A percentile compares a stretch with the other conserved stretches of the same genome.
phyloP scores from a whole-genome alignment of 164 flowering plant species.

The Taxillus chinensis region DNA sequence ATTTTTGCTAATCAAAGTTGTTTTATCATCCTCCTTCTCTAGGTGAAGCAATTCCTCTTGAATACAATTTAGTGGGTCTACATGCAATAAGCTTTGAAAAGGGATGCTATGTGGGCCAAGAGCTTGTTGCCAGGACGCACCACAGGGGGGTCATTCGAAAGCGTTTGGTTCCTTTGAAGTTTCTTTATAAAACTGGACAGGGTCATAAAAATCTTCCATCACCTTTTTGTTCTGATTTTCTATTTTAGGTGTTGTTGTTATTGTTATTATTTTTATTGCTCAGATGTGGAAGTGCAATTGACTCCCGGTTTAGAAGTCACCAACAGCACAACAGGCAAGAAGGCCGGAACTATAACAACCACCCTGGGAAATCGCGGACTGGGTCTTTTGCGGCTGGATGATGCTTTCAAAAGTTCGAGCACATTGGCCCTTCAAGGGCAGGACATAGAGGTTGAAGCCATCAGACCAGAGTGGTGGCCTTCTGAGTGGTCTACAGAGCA shows the following conservation, averaged over 20 bases:
- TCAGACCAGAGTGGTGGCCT: conserved; percentile 94
- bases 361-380: conserved; percentile 68
- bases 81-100: conserved; percentile 93
- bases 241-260: not conserved
- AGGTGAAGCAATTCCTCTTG: conserved; percentile 95
- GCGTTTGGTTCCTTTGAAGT: conserved; percentile 72
- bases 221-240: not conserved
- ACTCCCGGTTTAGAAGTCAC: conserved; percentile 57
- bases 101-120: conserved; percentile 97
- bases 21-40: not conserved
- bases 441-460: conserved; percentile 43
- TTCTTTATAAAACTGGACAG: conserved; percentile 40
- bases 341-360: conserved; percentile 56
- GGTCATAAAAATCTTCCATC: conserved; percentile 23
- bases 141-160: conserved; percentile 85
- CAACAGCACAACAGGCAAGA: conserved; percentile 40
- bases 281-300: conserved; percentile 57
- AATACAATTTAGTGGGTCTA: conserved; percentile 76
- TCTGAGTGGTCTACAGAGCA: conserved; percentile 55
- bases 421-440: conserved; percentile 45
- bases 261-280: not conserved
- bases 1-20: not conserved
- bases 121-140: conserved; percentile 82
- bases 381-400: conserved; percentile 66
- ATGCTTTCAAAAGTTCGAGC: conserved; percentile 46